phyloP scores from a whole-genome alignment of 371 early-diverging fungal species.

The Mortierella sp. region DNA sequence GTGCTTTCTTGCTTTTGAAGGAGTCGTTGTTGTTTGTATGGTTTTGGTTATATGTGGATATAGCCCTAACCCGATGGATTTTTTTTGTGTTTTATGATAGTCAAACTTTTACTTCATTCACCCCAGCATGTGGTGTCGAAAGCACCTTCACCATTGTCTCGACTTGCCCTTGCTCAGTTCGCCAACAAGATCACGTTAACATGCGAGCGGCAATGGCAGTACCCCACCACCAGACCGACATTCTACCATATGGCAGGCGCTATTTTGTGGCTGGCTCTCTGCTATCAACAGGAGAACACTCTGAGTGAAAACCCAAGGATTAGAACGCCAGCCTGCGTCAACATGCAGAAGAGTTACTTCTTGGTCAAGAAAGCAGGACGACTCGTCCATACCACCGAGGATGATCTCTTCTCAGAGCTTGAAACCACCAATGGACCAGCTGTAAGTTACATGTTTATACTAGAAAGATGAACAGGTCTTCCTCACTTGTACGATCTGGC shows the following conservation, averaged over 20 bases:
- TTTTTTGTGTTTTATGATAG: slow-evolving; percentile 7
- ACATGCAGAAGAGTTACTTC: slow-evolving; percentile 56
- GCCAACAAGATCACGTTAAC: slow-evolving; percentile 53
- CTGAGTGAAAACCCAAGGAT: slow-evolving; percentile 55
- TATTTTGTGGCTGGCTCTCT: slow-evolving; percentile 47
- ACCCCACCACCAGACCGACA: slow-evolving; percentile 39
- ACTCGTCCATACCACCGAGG: slow-evolving; percentile 48
- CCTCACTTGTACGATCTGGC: background rate
- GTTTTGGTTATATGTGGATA: background rate
- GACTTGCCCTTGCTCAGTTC: slow-evolving; percentile 34
- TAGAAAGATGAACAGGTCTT: background rate
- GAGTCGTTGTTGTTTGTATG: background rate
- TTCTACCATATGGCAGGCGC: slow-evolving; percentile 48
- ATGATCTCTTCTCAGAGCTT: slow-evolving; percentile 48
- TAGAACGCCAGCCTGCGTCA: slow-evolving; percentile 53
- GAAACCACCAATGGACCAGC: slow-evolving; percentile 26
- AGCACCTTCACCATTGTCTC: slow-evolving; percentile 27
- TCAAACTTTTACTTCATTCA: slow-evolving; percentile 50
- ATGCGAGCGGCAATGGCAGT: slow-evolving; percentile 50
- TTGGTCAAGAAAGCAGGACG: slow-evolving; percentile 54
- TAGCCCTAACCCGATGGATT: background rate
- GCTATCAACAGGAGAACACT: slow-evolving; percentile 55
- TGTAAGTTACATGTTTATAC: background rate
- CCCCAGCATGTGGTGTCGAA: slow-evolving; percentile 56
- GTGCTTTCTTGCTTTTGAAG: background rate